Percentiles rank a stretch among this genome's conserved stretches.
Evolutionary conservation across 2,329 filamentous ascomycete genomes (phyloP).

Genomic region (Proliferodiscus dingleyae): DNA sequence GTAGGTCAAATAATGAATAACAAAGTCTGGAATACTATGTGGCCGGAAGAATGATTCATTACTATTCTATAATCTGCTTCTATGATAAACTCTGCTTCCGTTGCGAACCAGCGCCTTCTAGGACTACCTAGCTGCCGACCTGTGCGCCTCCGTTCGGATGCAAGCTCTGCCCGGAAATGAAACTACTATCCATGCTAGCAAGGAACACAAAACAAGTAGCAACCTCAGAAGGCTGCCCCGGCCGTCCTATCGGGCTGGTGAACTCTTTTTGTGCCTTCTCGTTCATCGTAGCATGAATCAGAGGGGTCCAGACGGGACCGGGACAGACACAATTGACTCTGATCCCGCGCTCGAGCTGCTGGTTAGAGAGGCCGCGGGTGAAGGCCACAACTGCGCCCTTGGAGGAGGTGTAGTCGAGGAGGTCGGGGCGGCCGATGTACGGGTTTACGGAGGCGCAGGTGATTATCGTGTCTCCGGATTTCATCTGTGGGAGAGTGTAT

Average conservation of each 20-base stretch:
- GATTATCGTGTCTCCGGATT: conserved; percentile 70
- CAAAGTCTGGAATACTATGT: too few species aligned
- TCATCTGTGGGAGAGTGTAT: conserved; percentile 70
- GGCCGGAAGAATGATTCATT: too few species aligned
- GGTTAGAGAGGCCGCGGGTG: conserved; percentile 71
- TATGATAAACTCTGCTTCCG: not conserved
- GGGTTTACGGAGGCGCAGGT: conserved; percentile 83
- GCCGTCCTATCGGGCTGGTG: conserved; percentile 68
- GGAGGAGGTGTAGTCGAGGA: conserved; percentile 77
- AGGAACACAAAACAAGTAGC: conserved; percentile 79
- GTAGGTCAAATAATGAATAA: too few species aligned
- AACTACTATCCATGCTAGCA: conserved; percentile 67
- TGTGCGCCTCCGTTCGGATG: conserved; percentile 58
- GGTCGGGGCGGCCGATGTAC: conserved; percentile 73
- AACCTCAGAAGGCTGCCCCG: conserved; percentile 76
- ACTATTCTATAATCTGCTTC: not conserved
- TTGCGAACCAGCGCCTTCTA: too few species aligned
- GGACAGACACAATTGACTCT: conserved; percentile 73
- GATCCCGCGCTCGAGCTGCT: conserved; percentile 67
- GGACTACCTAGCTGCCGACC: conserved; percentile 36
- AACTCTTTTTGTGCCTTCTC: conserved; percentile 68
- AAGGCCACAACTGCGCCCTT: conserved; percentile 77
- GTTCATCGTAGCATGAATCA: conserved; percentile 70
- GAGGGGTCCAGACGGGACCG: conserved; percentile 73
- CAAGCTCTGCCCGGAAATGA: conserved; percentile 68